Percentiles rank a stretch among this genome's conserved stretches.
phyloP scores from a whole-genome alignment of 208 protist genomes.

The Angomonas ambiguus region DNA sequence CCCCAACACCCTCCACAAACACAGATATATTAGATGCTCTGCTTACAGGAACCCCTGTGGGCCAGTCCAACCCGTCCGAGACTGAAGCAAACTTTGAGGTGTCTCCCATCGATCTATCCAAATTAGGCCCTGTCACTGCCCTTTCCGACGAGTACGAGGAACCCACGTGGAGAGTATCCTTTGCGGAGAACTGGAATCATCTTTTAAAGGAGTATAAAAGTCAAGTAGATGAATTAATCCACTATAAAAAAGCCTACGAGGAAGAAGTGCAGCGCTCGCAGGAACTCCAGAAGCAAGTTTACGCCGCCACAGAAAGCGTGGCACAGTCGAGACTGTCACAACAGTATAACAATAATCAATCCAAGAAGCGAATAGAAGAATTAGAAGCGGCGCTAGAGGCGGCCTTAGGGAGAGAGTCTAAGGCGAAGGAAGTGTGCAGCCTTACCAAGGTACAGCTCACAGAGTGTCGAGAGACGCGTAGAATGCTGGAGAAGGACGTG shows the following conservation, averaged over 20 bases:
- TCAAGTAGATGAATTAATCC: slow-evolving; percentile 26
- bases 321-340: slow-evolving; percentile 5
- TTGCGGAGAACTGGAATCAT: slow-evolving; percentile 16
- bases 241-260: slow-evolving; percentile 23
- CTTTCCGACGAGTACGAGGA: background rate
- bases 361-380: background rate
- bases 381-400: slow-evolving; percentile 9
- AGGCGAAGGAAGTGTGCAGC: background rate
- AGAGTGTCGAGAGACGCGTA: background rate
- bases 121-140: background rate
- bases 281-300: slow-evolving; percentile 13
- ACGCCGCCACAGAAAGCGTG: slow-evolving; percentile 6
- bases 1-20: background rate
- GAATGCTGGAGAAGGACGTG: background rate
- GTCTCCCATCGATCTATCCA: slow-evolving; percentile 1
- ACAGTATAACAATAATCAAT: background rate
- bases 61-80: background rate
- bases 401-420: background rate
- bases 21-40: background rate
- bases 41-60: background rate
- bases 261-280: slow-evolving; percentile 7
- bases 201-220: slow-evolving; percentile 30
- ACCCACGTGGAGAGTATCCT: slow-evolving; percentile 7
- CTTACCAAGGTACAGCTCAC: background rate
- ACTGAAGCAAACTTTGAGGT: background rate